A percentile compares a stretch with the other conserved stretches of the same genome.
These are phyloP conservation scores for Debaryomyces castellii DNA, from an alignment of 805 yeast species.

Conservation along the genomic window DNA sequence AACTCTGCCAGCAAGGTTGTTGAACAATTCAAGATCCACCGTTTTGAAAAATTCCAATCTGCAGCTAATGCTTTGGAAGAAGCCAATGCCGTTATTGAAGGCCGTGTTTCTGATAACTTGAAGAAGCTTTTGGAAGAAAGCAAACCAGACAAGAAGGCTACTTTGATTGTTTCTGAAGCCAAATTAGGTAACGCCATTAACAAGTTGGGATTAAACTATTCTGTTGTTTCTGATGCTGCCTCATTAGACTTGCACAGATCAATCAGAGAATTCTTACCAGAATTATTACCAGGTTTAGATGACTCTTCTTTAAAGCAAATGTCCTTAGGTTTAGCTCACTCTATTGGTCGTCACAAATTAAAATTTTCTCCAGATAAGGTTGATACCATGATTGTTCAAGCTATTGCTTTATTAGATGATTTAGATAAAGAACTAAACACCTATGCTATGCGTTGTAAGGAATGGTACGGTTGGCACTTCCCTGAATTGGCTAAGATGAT, in stretches of 20 bases:
- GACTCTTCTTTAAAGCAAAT: conserved; percentile 84
- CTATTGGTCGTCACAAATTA: conserved; percentile 96
- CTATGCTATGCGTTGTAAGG: conserved; percentile 98
- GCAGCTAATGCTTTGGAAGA: conserved; percentile 97
- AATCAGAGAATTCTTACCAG: conserved; percentile 90
- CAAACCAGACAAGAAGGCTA: conserved; percentile 78
- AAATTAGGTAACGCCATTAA: conserved; percentile 95
- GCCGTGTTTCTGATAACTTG: conserved; percentile 85
- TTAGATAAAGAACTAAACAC: conserved; percentile 97
- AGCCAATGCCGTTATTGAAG: conserved; percentile 88
- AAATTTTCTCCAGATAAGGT: conserved; percentile 98
- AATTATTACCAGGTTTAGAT: conserved; percentile 87
- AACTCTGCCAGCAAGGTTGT: conserved; percentile 82
- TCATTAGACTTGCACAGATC: conserved; percentile 94
- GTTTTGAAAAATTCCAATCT: conserved; percentile 89
- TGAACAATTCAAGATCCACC: conserved; percentile 88
- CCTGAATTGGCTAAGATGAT: conserved; percentile 98
- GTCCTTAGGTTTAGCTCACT: conserved; percentile 98
- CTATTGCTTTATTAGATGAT: conserved; percentile 94
- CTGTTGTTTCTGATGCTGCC: conserved; percentile 92
- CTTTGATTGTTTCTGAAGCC: conserved; percentile 89
- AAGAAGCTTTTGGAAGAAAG: conserved; percentile 72
- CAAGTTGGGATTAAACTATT: conserved; percentile 84
- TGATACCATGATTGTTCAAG: conserved; percentile 98
- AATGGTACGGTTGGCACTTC: conserved; percentile 99